Evolutionary conservation across 2,329 filamentous ascomycete species (phyloP), one percentile per base, ranked within the genome.

Genomic region (Akanthomyces muscarius): DNA sequence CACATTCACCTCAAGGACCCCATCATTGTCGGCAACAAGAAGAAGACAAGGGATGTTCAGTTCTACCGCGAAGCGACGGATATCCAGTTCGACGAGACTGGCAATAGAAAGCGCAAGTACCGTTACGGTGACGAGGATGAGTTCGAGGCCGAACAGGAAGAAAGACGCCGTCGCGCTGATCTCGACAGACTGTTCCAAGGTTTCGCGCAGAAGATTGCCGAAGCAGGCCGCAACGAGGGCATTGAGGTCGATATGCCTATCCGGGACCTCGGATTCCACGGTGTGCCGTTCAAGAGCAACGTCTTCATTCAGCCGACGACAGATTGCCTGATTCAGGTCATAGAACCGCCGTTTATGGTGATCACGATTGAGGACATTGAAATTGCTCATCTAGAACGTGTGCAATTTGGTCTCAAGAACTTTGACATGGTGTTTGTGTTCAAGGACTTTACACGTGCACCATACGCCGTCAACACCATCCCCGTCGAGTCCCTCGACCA

Each of bases 351-450:
- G 0, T 99, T 99, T 78, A 89, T 96, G 80, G 95, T 97, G 57
- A 83, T 99, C 68, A 97, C 95, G 0, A 86, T 99, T 41, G 92
- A 94, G 57, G 95, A 99, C 71, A 95, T 99, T 67, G 95, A 99
- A 76, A 86, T 98, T 69, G 95, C 95, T 18, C 95, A 99, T 78
- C 81, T 99, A 64, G 95, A 99, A 76, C 91, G 94, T 80, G 95
- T 99, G 21, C 83, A 94, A 78, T 99, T 99, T 71, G 96, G 95
- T 41, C 83, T 99, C 65, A 97, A 98, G 83, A 99, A 99, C 77
- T 99, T 99, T 75, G 95, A 99, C 77, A 87, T 99, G 76, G 95
- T 99, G 23, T 93, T 98, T 72, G 91, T 99, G 44, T 98, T 97
- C 83, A 98, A 98, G 72, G 95, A 99, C 78, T 98, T 97, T 77